Percentiles rank a stretch among this genome's conserved stretches.
phyloP scores from a whole-genome alignment of 148 eudicot genomes.

The Vaccinium vitisidaea region DNA sequence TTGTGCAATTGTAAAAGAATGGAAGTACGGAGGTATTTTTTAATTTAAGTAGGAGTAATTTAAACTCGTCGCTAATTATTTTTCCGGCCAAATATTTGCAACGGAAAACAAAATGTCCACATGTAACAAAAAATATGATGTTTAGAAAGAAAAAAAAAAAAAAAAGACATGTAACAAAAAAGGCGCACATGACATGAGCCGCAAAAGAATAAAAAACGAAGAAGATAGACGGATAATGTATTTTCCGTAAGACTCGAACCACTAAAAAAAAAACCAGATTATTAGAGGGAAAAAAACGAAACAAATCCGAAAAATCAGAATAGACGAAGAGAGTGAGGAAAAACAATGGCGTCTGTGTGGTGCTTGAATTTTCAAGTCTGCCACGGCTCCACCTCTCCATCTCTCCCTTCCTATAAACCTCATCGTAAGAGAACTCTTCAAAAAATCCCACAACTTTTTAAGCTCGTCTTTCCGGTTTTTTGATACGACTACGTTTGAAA shows the following conservation, averaged over 20 bases:
- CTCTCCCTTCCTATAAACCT: background rate
- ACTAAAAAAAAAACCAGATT: background rate
- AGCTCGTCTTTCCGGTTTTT: background rate
- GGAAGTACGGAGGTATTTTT: too few relatives aligned
- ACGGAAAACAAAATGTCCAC: too few relatives aligned
- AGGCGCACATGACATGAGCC: background rate
- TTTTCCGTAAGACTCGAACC: background rate
- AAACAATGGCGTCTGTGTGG: conserved; percentile 15
- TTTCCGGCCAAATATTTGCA: too few relatives aligned
- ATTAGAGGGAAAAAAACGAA: background rate
- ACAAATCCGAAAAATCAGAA: background rate
- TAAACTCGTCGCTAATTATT: too few relatives aligned
- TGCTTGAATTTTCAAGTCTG: conserved; percentile 14
- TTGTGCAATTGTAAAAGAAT: too few relatives aligned
- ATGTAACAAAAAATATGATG: too few relatives aligned
- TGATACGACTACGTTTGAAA: too few relatives aligned
- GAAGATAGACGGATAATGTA: background rate
- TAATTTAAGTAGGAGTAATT: too few relatives aligned
- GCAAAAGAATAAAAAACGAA: background rate
- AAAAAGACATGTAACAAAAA: background rate
- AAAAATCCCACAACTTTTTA: background rate
- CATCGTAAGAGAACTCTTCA: background rate
- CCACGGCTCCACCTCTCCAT: background rate
- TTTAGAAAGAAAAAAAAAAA: too few relatives aligned
- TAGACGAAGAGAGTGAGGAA: background rate